Conservation (phyloP, 257 asterid species). For the Nicotiana tomentosiformis region DNA sequence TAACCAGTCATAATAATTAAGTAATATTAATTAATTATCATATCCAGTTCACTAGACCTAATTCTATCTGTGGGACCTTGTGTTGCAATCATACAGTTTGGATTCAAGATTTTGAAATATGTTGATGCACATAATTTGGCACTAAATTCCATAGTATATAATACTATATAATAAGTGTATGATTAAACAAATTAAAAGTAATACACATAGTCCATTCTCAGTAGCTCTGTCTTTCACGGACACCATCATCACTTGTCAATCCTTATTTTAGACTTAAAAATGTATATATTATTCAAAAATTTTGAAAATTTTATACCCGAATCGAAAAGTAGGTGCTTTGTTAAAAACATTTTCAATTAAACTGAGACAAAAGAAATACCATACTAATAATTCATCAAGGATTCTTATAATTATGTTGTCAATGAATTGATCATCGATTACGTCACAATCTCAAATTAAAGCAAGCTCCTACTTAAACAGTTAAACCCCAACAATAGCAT, state of each 20-base stretch:
- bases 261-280: neutral
- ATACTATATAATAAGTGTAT: neutral
- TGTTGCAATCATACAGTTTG: slow-evolving; percentile 24
- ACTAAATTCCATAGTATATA: slow-evolving; percentile 28
- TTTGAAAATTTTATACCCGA: too few species aligned
- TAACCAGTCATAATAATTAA: neutral
- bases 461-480: too few species aligned
- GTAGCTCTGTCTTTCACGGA: slow-evolving; percentile 14
- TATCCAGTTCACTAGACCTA: slow-evolving; percentile 12
- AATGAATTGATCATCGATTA: too few species aligned
- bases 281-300: too few species aligned
- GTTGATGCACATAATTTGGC: slow-evolving; percentile 36
- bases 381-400: too few species aligned
- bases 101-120: neutral
- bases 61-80: slow-evolving; percentile 23
- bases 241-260: neutral
- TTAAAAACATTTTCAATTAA: too few species aligned
- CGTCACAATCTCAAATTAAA: too few species aligned
- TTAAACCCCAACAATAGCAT: too few species aligned
- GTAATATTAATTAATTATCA: neutral
- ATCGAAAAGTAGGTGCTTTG: too few species aligned
- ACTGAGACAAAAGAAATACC: neutral
- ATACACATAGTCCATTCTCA: slow-evolving; percentile 19
- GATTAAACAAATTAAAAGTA: neutral
- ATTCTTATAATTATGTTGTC: too few species aligned